Evolutionary conservation across 1,139 yeast species (phyloP).

Genomic region (Suhomyces yuchorum): DNA sequence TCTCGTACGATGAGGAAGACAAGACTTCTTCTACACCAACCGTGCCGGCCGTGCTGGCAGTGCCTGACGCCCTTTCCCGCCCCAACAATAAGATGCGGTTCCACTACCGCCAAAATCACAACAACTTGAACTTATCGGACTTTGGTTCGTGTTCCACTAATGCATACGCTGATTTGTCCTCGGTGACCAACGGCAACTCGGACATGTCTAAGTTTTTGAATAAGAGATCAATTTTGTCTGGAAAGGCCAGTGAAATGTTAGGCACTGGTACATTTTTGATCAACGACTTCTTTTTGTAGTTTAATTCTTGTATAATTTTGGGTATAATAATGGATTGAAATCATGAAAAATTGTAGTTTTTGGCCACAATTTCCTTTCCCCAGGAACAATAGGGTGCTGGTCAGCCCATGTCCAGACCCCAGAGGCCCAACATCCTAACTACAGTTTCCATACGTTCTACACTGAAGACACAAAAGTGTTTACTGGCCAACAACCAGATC

Average conservation of each 20-base stretch:
- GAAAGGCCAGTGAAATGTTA: slow-evolving; percentile 58
- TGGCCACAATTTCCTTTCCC: no score
- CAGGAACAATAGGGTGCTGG: no score
- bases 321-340: slow-evolving; percentile 4
- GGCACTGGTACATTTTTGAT: slow-evolving; percentile 51
- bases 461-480: no score
- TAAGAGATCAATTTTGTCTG: slow-evolving; percentile 48
- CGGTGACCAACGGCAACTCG: slow-evolving; percentile 14
- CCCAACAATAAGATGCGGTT: slow-evolving; percentile 38
- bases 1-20: slow-evolving; percentile 22
- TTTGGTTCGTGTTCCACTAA: slow-evolving; percentile 9
- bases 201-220: slow-evolving; percentile 42
- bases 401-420: no score
- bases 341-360: no score
- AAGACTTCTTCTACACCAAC: neutral
- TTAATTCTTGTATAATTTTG: slow-evolving; percentile 7
- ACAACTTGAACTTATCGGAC: slow-evolving; percentile 40
- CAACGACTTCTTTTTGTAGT: slow-evolving; percentile 48
- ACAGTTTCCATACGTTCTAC: no score
- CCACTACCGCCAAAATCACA: slow-evolving; percentile 46
- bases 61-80: slow-evolving; percentile 6
- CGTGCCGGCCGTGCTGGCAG: slow-evolving; percentile 1
- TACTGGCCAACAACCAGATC: neutral
- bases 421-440: no score
- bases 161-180: slow-evolving; percentile 7